Evolutionary conservation across 2,329 filamentous ascomycete species (phyloP).

Genomic region (Botrytis porri): DNA sequence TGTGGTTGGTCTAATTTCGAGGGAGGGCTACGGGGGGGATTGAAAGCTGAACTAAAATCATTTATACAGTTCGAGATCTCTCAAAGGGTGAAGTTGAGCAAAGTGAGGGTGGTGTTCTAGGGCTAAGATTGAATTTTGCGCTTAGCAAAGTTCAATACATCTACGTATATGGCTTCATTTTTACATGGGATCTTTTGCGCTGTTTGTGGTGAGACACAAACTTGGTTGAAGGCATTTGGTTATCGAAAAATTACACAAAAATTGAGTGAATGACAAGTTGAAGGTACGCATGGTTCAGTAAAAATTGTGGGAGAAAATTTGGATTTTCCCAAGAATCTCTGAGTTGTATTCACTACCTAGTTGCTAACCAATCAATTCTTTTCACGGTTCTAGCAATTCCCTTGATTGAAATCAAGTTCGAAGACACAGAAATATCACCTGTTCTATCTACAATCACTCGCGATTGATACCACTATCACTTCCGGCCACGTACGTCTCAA

Average conservation of each 20-base stretch:
- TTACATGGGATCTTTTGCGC: background rate
- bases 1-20: background rate
- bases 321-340: background rate
- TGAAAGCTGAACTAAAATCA: no score
- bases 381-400: fast-evolving
- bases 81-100: background rate
- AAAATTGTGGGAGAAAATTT: no score
- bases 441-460: no score
- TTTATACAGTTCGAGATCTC: background rate
- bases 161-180: background rate
- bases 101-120: background rate
- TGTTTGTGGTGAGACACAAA: fast-evolving
- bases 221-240: background rate
- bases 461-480: background rate
- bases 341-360: background rate
- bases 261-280: background rate
- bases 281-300: background rate
- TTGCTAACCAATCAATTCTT: no score
- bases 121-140: background rate
- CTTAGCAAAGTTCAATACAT: background rate
- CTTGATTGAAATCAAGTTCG: background rate
- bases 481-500: no score
- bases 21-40: background rate
- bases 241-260: background rate
- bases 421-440: no score